Conservation (phyloP, 2,329 filamentous ascomycete species). For the Colletotrichum viniferum region DNA sequence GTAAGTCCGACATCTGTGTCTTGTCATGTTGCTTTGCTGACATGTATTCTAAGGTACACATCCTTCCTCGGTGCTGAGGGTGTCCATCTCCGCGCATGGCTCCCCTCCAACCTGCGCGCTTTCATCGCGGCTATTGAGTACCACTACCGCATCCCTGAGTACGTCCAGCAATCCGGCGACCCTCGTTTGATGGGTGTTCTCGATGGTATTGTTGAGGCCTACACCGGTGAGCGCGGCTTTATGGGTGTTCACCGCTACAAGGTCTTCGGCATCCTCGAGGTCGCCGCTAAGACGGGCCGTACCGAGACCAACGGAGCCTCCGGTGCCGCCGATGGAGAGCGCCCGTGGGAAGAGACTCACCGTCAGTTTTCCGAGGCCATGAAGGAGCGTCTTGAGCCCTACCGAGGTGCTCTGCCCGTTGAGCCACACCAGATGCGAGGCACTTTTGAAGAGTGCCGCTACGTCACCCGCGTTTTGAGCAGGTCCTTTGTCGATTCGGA, state of each 20-base stretch:
- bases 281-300: conserved; percentile 57
- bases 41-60: conserved; percentile 33
- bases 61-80: conserved; percentile 58
- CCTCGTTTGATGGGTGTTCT: conserved; percentile 54
- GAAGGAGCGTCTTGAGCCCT: conserved; percentile 57
- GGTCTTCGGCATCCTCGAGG: conserved; percentile 59
- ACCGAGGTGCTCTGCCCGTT: conserved; percentile 46
- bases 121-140: conserved; percentile 61
- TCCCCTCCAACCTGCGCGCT: conserved; percentile 56
- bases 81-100: conserved; percentile 56
- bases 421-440: conserved; percentile 60
- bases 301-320: conserved; percentile 57
- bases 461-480: conserved; percentile 46
- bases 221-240: conserved; percentile 59
- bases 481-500: conserved; percentile 52
- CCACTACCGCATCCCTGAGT: conserved; percentile 57
- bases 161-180: conserved; percentile 53
- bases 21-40: fast-evolving
- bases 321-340: conserved; percentile 43
- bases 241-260: conserved; percentile 62
- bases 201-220: conserved; percentile 59
- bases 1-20: background rate
- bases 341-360: conserved; percentile 56
- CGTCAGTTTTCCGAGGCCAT: conserved; percentile 56
- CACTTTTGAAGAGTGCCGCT: conserved; percentile 59